These are phyloP conservation scores for Cystobasidium tubakii DNA, from an alignment of 768 basidiomycete species.

Conservation along the genomic window DNA sequence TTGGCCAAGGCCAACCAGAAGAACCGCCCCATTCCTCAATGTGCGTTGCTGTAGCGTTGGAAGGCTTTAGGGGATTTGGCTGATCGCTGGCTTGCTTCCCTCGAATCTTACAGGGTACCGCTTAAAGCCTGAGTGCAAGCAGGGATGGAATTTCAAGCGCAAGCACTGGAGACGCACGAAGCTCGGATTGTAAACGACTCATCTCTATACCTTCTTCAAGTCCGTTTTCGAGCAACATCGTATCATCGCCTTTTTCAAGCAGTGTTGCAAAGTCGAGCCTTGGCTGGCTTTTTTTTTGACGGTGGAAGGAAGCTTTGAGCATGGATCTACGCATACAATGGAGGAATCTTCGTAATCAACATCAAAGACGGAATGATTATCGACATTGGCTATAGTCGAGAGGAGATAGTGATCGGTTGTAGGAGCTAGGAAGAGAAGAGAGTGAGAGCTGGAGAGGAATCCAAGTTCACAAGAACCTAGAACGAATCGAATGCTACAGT, in stretches of 20 bases:
- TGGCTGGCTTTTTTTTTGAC: neutral
- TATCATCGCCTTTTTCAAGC: neutral
- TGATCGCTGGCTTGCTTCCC: no score
- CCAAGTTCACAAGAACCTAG: no score
- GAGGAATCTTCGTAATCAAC: neutral
- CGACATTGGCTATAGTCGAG: no score
- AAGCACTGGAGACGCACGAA: conserved; percentile 99
- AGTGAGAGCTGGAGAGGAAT: no score
- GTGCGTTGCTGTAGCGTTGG: conserved; percentile 60
- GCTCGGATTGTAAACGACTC: conserved; percentile 71
- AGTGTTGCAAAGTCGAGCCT: neutral
- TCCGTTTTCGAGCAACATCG: neutral
- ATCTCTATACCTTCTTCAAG: neutral
- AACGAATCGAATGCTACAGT: no score
- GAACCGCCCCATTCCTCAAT: conserved; percentile 98
- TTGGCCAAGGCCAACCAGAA: conserved; percentile 92
- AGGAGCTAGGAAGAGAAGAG: no score
- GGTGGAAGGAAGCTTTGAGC: neutral
- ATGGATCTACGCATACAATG: no score
- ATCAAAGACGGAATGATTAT: neutral
- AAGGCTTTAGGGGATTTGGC: neutral
- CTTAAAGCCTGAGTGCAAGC: conserved; percentile 34
- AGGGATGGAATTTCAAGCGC: conserved; percentile 78
- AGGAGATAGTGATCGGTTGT: neutral
- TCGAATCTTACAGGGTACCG: conserved; percentile 7